Percentiles rank a stretch among this genome's conserved stretches.
These are phyloP conservation scores for Neonothopanus nambi DNA, from an alignment of 1,284 basidiomycete species.

Conservation along the genomic window DNA sequence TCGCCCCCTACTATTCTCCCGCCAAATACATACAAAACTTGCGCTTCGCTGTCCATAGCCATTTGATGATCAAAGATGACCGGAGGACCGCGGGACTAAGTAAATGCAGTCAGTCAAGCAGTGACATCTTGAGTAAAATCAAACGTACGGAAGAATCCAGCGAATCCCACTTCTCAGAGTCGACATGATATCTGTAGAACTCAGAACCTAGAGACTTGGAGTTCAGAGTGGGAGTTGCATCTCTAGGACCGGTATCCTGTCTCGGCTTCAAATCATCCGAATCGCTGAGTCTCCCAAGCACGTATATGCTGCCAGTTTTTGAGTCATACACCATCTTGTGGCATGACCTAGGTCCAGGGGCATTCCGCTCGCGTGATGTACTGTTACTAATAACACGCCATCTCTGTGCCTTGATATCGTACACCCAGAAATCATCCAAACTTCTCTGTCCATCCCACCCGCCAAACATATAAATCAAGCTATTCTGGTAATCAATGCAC, in stretches of 20 bases:
- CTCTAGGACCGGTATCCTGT: slow-evolving; percentile 8
- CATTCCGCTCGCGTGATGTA: slow-evolving; percentile 58
- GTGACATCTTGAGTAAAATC: background rate
- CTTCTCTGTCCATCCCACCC: slow-evolving; percentile 78
- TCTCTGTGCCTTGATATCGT: slow-evolving; percentile 57
- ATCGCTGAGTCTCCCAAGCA: slow-evolving; percentile 65
- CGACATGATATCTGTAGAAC: slow-evolving; percentile 71
- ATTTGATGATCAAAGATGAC: slow-evolving; percentile 83
- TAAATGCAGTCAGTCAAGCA: no score
- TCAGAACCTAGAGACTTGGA: slow-evolving; percentile 40
- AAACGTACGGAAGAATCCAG: slow-evolving; percentile 56
- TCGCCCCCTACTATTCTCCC: slow-evolving; percentile 72
- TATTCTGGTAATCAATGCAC: slow-evolving; percentile 70
- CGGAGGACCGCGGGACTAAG: slow-evolving; percentile 52
- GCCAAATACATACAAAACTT: slow-evolving; percentile 78
- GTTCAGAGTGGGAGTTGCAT: slow-evolving; percentile 12
- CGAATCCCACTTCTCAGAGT: slow-evolving; percentile 67
- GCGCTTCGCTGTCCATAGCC: slow-evolving; percentile 70
- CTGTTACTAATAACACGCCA: slow-evolving; percentile 66
- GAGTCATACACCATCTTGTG: slow-evolving; percentile 83
- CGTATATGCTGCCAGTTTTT: slow-evolving; percentile 70
- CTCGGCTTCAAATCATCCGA: slow-evolving; percentile 40
- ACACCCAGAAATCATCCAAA: slow-evolving; percentile 82
- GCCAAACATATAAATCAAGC: slow-evolving; percentile 75
- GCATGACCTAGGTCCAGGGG: slow-evolving; percentile 73